A percentile compares a stretch with the other conserved stretches of the same genome.
Evolutionary conservation across 2,329 filamentous ascomycete species (phyloP).

Genomic region (Colletotrichum shisoi): DNA sequence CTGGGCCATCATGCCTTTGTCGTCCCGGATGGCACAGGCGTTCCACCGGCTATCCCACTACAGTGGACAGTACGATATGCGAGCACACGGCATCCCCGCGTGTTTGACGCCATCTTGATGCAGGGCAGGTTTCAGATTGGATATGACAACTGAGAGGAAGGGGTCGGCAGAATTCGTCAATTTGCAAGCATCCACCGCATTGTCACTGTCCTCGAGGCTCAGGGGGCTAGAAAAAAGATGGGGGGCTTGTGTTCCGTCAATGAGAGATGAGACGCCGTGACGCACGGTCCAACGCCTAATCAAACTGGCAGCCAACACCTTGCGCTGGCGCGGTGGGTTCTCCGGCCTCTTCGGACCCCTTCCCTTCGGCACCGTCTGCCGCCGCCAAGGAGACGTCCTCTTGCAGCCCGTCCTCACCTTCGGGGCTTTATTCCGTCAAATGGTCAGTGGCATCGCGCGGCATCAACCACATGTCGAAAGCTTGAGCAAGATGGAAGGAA

Average conservation of each 20-base stretch:
- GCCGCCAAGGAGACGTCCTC: constrained; percentile 17
- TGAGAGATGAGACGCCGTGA: constrained; percentile 20
- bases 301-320: constrained; percentile 28
- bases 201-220: neutral
- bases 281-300: constrained; percentile 37
- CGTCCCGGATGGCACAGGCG: constrained; percentile 25
- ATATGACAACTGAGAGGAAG: neutral
- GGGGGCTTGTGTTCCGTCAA: neutral
- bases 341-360: constrained; percentile 16
- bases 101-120: constrained; percentile 34
- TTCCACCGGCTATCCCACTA: constrained; percentile 11
- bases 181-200: neutral
- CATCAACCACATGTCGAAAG: neutral
- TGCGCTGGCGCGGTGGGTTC: constrained; percentile 9
- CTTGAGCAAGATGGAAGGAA: neutral
- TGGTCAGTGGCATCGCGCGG: no score
- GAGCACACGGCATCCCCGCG: constrained; percentile 26
- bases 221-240: neutral
- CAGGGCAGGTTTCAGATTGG: constrained; percentile 40
- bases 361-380: constrained; percentile 29
- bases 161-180: constrained; percentile 4
- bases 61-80: constrained; percentile 15
- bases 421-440: no score
- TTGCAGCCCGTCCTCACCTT: neutral
- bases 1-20: neutral